Base-by-base conservation (phyloP, 108 stramenopile genomes). In the Poteriospumella lacustris region DNA sequence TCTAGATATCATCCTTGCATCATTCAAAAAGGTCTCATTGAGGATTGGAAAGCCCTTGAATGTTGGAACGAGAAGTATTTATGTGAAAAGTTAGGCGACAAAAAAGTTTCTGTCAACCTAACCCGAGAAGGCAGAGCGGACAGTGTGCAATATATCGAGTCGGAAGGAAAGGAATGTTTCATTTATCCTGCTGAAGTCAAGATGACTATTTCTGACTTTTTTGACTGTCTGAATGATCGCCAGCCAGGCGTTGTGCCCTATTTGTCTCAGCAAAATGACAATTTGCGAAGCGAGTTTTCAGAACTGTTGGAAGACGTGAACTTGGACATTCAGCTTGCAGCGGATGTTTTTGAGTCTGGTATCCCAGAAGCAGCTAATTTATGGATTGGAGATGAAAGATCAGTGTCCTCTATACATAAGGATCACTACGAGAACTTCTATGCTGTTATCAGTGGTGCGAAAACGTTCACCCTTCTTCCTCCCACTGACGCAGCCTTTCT, bases 361-460 rank as follows among this genome's bases (percentile, higher is more conserved):
- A 84, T 87, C 68, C 93, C 92, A 0, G 95, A 97, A 68, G 96
- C 96, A 1, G 80, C 94, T 2, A 97, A 97, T 82, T 67, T 97
- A 39, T 97, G 96, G 96, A 90, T 97, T 44, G 96, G 96, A 0
- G 91, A 95, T 78, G 91, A 92, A 60, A 77, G 84, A 29, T 87
- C 93, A 0, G 83, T 91, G 29, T 96, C 96, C 1, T 86, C 91
- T n/a, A 86, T 92, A 86, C 96, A 97, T 86, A 94, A 94, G 79
- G 96, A 97, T 81, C 92, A 90, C 76, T 97, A 94, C 59, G 95
- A 97, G 73, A 97, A 97, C 82, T 82, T 97, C 58, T 95, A 94
- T 75, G 90, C 87, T 75, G 94, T 95, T 9, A 77, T 90, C 24
- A 88, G 87, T 60, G 96, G 96, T 9, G 88, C 94, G 80, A 97